Conservation (phyloP, 257 asterid species). For the Forsythia viridissima region DNA sequence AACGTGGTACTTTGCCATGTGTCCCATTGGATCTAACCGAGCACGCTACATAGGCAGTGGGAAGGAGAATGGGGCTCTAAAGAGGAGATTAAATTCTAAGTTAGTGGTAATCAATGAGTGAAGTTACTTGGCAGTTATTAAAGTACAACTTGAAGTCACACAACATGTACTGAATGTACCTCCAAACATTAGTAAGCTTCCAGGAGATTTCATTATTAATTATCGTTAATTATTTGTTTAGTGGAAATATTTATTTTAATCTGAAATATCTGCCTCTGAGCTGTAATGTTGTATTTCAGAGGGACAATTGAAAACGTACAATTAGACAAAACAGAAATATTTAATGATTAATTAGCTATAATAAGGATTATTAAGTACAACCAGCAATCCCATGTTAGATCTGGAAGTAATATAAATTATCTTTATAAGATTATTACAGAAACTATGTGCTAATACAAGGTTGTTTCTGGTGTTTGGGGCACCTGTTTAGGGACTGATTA, state of each 20-base stretch:
- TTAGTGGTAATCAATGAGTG: not conserved
- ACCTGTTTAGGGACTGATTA: not conserved
- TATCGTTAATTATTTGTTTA: slow-evolving; percentile 20
- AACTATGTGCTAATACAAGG: slow-evolving; percentile 32
- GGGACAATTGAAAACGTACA: slow-evolving; percentile 47
- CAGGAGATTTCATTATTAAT: slow-evolving; percentile 34
- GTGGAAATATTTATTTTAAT: slow-evolving; percentile 26
- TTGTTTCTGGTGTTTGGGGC: slow-evolving; percentile 5
- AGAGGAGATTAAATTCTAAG: not conserved
- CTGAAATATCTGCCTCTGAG: slow-evolving; percentile 38
- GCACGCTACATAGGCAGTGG: no score
- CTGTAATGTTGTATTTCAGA: slow-evolving; percentile 50
- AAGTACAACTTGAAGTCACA: slow-evolving; percentile 22
- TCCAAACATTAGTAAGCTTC: slow-evolving; percentile 38
- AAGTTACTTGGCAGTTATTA: slow-evolving; percentile 9
- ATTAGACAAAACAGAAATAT: not conserved
- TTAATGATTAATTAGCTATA: slow-evolving; percentile 24
- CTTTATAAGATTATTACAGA: not conserved
- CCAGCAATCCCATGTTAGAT: slow-evolving; percentile 3
- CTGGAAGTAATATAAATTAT: not conserved
- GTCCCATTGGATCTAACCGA: no score
- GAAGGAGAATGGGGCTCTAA: no score
- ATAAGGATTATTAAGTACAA: slow-evolving; percentile 23
- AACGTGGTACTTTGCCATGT: no score
- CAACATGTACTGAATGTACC: slow-evolving; percentile 28